Evolutionary conservation across 2,329 filamentous ascomycete genomes (phyloP), one percentile per base, ranked within the genome.

Genomic region (Cercospora sesami): DNA sequence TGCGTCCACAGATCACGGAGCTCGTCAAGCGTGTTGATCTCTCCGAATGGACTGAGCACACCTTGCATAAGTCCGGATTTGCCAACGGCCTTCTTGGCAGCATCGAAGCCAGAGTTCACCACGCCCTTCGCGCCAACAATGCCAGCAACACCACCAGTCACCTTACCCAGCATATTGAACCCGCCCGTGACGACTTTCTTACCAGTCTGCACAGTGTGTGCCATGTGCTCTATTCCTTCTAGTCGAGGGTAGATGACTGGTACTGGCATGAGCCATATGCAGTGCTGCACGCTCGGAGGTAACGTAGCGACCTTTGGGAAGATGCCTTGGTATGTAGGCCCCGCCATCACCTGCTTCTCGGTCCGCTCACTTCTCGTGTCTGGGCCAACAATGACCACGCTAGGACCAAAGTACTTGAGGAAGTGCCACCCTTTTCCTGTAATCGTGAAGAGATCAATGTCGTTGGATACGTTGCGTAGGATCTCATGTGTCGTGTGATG

Each of bases 371-470:
- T 97, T 63, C 95, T 89, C 73, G 93, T 94, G 79, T 99, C 95
- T 2, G 92, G 90, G 0, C 94, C 95, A 61, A 97, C 90, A 0
- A 96, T 90, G 0, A 93, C 93, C 12, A 99, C 90, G 4, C 92
- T 92, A 0, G 95, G 95, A 0, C 95, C 95, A 5, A 99, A 87
- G 75, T 91, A 97, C 80, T 99, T 99, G 80, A 99, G 88, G 79
- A 98, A 99, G 80, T 99, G 95, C 95, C 95, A 99, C 7, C 95
- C 95, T 21, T 91, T 91, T n/a, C 95, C 94, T 0, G 95, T 98
- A 65, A 99, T 90, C 1, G 94, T 98, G 81, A 99, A 99, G 5
- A 99, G 87, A 75, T 99, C 95, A 59, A 89, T 86, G 76, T 99
- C 95, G 58, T 92, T 91, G 75, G 86, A 91, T 67, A 96, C 90